Base-by-base conservation (phyloP, 257 asterid genomes). In the Striga asiatica region DNA sequence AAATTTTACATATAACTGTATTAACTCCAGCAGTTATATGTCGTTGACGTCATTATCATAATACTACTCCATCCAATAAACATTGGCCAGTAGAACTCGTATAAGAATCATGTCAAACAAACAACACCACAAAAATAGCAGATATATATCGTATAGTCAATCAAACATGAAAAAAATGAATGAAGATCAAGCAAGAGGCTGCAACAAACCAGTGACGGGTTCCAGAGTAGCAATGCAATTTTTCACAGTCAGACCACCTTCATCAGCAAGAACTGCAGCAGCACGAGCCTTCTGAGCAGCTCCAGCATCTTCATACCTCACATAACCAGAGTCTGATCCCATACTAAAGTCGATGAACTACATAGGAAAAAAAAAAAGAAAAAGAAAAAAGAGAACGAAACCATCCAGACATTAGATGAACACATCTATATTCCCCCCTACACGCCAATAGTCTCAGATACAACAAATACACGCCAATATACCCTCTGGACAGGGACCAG, bases 221-320 rank as follows among this genome's bases (percentile, higher is more conserved):
- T 92, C 97, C 24, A 92, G 75, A 49, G 31, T 66, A 54, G 93
- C 93, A 12, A 92, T 54, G 66, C 69, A 92, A 65, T 88, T 92
- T 60, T 92, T 92, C 69, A 92, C 95, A 0, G 56, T 18, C 31
- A 92, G 74, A 50, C 99, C 99, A 66, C 95, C 94, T 64, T 88
- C 88, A 64, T 77, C 86, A 2, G 94, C 66, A 59, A 88, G 88
- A 35, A 71, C 91, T 64, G 94, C 97, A 67, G 94, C 95, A 43
- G 97, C 94, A 64, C 93, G 89, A 46, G 91, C 95, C 67, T 81
- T 88, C 71, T 81, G 93, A 56, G 88, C 76, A 45, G 76, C 83
- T 66, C 23, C 81, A 50, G 84, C 94, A 27, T 79, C 94, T 64
- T 88, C 99, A 81, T 80, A 92, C 73, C 99, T 80, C 48, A 92